Evolutionary conservation across 306 rosid genomes (phyloP), one percentile per base, ranked within the genome.

Genomic region (Mucuna pruriens): DNA sequence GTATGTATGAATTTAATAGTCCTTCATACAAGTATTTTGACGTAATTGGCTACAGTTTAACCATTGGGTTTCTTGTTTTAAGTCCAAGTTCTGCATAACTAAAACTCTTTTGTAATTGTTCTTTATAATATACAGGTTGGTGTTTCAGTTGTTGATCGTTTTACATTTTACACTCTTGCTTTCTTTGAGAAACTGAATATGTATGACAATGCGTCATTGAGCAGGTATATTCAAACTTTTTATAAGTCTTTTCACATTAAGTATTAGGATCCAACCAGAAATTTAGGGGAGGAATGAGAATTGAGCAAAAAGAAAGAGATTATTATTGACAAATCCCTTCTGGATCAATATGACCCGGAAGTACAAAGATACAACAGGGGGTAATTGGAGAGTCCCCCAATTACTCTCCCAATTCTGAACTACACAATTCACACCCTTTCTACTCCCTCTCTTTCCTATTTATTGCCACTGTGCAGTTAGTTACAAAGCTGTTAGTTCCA

Each of bases 91-190:
- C 68, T 64, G 55, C 71, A 16, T 38, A 25, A 61, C 36, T 79
- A 69, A 45, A 57, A 20, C 65, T 31, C 29, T 87, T 78, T 78
- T 73, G 71, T 23, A 66, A 58, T 38, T 61, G 9, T 51, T 61
- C 52, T 81, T 76, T 76, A 39, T 76, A 55, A 34, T 71, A 29
- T 68, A 13, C 88, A 91, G 99, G 94, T 95, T 82, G 98, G 99
- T 54, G 99, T 95, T 65, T 93, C 98, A 25, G 99, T 95, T 75
- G 98, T 95, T 34, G 99, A 95, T 78, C 98, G 99, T 77, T 93
- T 93, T 81, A 95, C 99, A 11, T 95, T 80, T 82, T 95, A 91
- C 90, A 93, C 99, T 2, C 97, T 93, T 42, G 93, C 94, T 60
- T 93, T 95, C 87, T 95, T 95, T 80, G 98, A 95, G 92, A 89